Evolutionary conservation across 2,329 filamentous ascomycete species (phyloP).

Genomic region (Phyllosticta citrichinensis): DNA sequence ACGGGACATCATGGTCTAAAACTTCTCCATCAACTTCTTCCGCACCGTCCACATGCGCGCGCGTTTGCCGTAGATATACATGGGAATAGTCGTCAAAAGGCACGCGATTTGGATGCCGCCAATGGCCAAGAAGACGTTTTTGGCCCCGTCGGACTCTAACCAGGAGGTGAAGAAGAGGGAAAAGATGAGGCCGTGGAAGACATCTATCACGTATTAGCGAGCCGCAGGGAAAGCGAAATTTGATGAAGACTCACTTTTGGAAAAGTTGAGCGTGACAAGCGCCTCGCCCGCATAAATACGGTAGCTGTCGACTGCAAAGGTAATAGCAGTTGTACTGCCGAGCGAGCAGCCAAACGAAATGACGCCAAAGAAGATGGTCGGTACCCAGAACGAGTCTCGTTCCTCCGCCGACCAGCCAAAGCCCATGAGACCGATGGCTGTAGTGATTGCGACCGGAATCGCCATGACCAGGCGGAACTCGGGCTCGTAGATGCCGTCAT

Average conservation of each 20-base stretch:
- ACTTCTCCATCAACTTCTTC: slow-evolving; percentile 77
- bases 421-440: slow-evolving; percentile 79
- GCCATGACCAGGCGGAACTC: slow-evolving; percentile 78
- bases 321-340: slow-evolving; percentile 84
- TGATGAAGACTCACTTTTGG: slow-evolving; percentile 55
- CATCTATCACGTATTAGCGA: slow-evolving; percentile 37
- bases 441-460: slow-evolving; percentile 65
- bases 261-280: slow-evolving; percentile 86
- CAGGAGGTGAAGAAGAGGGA: slow-evolving; percentile 79
- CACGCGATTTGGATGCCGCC: slow-evolving; percentile 76
- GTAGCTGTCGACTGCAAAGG: slow-evolving; percentile 89
- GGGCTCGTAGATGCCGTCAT: slow-evolving; percentile 57
- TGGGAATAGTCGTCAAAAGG: slow-evolving; percentile 67
- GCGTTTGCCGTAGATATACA: slow-evolving; percentile 91
- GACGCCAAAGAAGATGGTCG: slow-evolving; percentile 85
- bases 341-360: slow-evolving; percentile 88
- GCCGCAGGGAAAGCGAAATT: background rate
- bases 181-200: slow-evolving; percentile 84
- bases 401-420: slow-evolving; percentile 86
- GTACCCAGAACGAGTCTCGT: slow-evolving; percentile 75
- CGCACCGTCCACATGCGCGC: slow-evolving; percentile 89
- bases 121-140: slow-evolving; percentile 69
- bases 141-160: slow-evolving; percentile 65
- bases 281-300: slow-evolving; percentile 89
- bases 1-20: slow-evolving; percentile 26